These are phyloP conservation scores for Lithocarpus polystachyus DNA, from an alignment of 306 rosid genomes.

Conservation along the genomic window DNA sequence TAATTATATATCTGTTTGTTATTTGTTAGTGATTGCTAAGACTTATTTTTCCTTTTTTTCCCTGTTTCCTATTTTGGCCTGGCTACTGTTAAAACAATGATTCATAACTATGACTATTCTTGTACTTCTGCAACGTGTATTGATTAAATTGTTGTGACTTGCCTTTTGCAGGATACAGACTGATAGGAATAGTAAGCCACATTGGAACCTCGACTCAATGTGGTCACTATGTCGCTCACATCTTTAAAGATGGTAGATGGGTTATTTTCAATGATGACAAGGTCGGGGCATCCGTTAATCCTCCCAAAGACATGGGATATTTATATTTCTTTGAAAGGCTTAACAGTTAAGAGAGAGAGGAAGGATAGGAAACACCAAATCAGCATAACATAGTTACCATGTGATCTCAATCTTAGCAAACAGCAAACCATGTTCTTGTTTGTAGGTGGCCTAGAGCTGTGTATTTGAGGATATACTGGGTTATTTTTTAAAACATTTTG, in stretches of 20 bases:
- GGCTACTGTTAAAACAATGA: neutral
- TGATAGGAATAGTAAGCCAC: conserved; percentile 87
- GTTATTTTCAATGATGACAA: conserved; percentile 81
- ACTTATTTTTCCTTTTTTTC: neutral
- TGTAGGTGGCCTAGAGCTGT: neutral
- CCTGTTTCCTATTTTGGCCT: neutral
- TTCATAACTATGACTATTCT: neutral
- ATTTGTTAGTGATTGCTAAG: neutral
- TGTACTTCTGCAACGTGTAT: neutral
- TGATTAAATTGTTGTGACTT: neutral
- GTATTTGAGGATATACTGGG: neutral
- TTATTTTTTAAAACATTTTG: neutral
- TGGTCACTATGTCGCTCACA: conserved; percentile 96
- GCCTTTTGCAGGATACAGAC: conserved; percentile 65
- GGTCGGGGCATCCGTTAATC: conserved; percentile 88
- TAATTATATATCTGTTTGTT: neutral
- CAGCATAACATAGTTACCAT: neutral
- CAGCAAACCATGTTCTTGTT: neutral
- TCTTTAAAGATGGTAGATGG: conserved; percentile 92
- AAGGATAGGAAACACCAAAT: neutral
- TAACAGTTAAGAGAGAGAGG: conserved; percentile 21
- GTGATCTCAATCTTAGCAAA: neutral
- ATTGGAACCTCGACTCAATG: conserved; percentile 91
- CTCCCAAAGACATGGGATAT: conserved; percentile 99
- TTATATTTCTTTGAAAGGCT: conserved; percentile 86